phyloP scores from a whole-genome alignment of 2,329 filamentous ascomycete genomes.

The Pseudogymnoascus sp. region DNA sequence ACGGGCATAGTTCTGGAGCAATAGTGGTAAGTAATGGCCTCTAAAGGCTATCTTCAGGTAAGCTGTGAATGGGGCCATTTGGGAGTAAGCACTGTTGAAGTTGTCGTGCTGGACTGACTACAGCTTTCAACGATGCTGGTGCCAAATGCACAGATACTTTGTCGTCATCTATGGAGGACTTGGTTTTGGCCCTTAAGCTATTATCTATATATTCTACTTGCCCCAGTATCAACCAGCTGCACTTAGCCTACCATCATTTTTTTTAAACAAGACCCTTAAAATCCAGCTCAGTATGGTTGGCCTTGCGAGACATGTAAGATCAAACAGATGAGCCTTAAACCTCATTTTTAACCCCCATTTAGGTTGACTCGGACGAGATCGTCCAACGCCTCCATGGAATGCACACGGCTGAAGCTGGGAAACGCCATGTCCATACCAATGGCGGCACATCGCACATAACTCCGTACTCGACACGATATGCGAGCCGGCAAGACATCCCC shows the following conservation, averaged over 20 bases:
- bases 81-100: not conserved
- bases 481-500: conserved; percentile 44
- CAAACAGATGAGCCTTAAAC: not conserved
- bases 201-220: not conserved
- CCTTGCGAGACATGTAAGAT: conserved; percentile 4
- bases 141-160: not conserved
- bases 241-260: not conserved
- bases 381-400: conserved; percentile 42
- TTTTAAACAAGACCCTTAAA: not conserved
- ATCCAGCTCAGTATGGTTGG: not conserved
- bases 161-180: not conserved
- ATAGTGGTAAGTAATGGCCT: not conserved
- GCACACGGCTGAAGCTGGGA: conserved; percentile 30
- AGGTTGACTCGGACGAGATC: conserved; percentile 49
- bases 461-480: conserved; percentile 50
- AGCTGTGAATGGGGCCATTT: not conserved
- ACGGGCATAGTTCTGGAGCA: not conserved
- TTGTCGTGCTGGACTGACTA: not conserved
- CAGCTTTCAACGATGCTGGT: not conserved
- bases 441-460: conserved; percentile 43
- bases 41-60: too few relatives aligned
- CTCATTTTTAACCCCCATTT: not conserved
- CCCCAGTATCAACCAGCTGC: not conserved
- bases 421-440: conserved; percentile 30
- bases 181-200: not conserved